phyloP scores from a whole-genome alignment of 140 eudicot genomes.

The Stevia rebaudiana region DNA sequence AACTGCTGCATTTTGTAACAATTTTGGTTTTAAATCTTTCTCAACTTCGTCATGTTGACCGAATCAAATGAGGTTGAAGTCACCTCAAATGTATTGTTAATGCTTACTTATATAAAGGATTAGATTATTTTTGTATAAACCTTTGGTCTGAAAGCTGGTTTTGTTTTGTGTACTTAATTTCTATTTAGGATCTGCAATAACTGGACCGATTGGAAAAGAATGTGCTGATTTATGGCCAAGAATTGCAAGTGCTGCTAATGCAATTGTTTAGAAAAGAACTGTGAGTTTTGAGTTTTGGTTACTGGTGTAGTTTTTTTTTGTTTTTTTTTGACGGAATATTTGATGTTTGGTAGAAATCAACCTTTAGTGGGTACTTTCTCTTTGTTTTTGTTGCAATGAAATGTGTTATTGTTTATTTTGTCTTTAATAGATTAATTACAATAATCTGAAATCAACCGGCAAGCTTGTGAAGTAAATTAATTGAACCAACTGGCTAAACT shows the following conservation, averaged over 20 bases:
- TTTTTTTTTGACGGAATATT: neutral
- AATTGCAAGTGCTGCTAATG: slow-evolving; percentile 91
- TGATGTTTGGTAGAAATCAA: slow-evolving; percentile 2
- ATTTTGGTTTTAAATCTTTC: neutral
- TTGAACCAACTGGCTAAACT: too few species aligned
- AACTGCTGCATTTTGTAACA: neutral
- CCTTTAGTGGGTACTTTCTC: neutral
- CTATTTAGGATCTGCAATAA: slow-evolving; percentile 76
- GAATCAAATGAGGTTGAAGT: too few species aligned
- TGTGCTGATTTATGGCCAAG: slow-evolving; percentile 98
- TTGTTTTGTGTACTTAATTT: neutral
- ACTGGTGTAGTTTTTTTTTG: slow-evolving; percentile 8
- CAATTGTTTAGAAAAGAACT: slow-evolving; percentile 72
- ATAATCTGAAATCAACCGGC: too few species aligned
- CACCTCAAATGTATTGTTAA: neutral
- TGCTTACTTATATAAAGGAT: neutral
- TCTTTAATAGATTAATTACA: too few species aligned
- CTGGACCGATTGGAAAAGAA: slow-evolving; percentile 91
- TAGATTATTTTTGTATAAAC: neutral
- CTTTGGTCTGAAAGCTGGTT: neutral
- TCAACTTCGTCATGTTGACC: too few species aligned
- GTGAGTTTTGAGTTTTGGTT: neutral
- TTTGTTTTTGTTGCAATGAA: neutral
- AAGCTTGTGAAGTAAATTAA: too few species aligned
- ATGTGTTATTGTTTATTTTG: too few species aligned